Base-by-base conservation (phyloP, 768 basidiomycete genomes). In the Rhodotorula graminis region DNA sequence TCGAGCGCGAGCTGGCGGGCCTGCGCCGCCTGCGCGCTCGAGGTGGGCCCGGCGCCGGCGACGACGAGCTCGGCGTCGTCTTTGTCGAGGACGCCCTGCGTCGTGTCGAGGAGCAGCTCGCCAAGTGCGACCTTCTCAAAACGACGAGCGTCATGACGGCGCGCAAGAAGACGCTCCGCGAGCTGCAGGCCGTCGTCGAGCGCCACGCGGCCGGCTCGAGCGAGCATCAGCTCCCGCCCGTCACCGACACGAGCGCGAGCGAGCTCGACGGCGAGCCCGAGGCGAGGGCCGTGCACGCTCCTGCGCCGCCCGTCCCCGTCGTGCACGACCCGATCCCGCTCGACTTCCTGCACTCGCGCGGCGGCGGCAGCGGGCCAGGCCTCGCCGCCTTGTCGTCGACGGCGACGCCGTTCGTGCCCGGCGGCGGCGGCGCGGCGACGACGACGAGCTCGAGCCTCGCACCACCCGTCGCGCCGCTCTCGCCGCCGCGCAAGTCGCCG, bases 1-100 rank as follows among this genome's bases (percentile, higher is more conserved):
- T 99, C 6, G 85, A 83, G 4, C 77, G 83, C 0, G 95, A 98
- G 81, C 86, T 88, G 58, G 85, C 86, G 37, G 82, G 85, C 15
- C 83, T 95, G 65, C 76, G 84, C n/a, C 83, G 85, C 44, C 85
- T 88, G 83, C 84, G 86, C 12, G 37, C 11, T 2, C 60, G 40
- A 5, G 65, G 63, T 40, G 64, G 66, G 11, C 72, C 61, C 5
- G 50, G 50, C 25, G 50, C 50, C 18, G 50, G 50, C 2, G 75
- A 74, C 40, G 96, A 97, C 79, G 85, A 87, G 46, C 84, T 97
- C 2, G 89, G 91, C 9, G 80, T 90, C 14, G 84, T 84, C 18
- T 99, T 95, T 79, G 85, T 97, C 53, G 88, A 90, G 70, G 87
- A 86, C 11, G 93, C 92, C 7, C 87, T 88, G 68, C 83, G 84